A percentile compares a stretch with the other conserved stretches of the same genome.
These are phyloP conservation scores for Triadica sebifera DNA, from an alignment of 345 rosid species.

Conservation along the genomic window DNA sequence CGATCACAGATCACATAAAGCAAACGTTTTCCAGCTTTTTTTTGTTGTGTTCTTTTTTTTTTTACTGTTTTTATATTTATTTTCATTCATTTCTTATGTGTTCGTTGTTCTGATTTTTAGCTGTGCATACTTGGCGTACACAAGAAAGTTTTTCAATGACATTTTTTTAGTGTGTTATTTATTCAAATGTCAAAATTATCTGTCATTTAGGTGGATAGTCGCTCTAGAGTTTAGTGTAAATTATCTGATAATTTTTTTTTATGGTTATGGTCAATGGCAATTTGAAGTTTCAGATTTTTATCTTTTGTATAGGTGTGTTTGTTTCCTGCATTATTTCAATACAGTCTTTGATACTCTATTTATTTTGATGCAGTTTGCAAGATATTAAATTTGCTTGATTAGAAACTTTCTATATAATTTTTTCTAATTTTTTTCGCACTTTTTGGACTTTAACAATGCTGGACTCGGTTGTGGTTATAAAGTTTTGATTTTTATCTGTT, in stretches of 20 bases:
- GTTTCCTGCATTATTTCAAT: background rate
- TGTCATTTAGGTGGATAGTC: slow-evolving; percentile 8
- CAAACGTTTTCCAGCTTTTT: background rate
- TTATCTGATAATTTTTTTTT: background rate
- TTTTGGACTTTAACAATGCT: background rate
- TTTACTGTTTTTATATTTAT: background rate
- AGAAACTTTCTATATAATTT: background rate
- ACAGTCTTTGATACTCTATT: background rate
- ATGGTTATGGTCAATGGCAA: background rate
- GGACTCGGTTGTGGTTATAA: background rate
- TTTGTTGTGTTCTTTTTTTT: background rate
- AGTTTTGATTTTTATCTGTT: background rate
- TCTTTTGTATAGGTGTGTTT: background rate
- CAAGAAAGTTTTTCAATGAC: background rate
- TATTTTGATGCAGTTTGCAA: background rate
- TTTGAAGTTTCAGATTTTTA: background rate
- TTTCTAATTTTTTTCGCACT: background rate
- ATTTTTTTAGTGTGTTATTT: background rate
- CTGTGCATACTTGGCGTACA: background rate
- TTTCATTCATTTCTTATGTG: slow-evolving; percentile 4
- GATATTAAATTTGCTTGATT: background rate
- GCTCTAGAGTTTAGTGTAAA: background rate
- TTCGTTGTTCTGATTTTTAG: slow-evolving; percentile 3
- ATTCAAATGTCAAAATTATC: background rate
- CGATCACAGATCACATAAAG: slow-evolving; percentile 24